These are phyloP conservation scores for Botrytis sinoallii DNA, from an alignment of 2,329 filamentous ascomycete genomes.

Conservation along the genomic window DNA sequence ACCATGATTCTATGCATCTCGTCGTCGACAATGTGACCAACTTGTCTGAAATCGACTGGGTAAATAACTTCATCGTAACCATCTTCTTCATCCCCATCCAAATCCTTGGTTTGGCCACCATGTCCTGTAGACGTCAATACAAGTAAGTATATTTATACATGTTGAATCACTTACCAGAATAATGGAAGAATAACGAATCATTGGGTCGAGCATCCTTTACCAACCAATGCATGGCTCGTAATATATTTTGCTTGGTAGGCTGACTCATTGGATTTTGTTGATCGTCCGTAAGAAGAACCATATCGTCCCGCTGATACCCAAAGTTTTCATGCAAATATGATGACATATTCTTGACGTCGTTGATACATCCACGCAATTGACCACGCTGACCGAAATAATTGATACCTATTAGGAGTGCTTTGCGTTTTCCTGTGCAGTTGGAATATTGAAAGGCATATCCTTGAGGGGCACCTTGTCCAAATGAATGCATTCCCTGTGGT, in stretches of 20 bases:
- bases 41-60: constrained; percentile 74
- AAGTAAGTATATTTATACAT: constrained; percentile 21
- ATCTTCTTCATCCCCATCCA: constrained; percentile 77
- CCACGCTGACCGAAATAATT: constrained; percentile 95
- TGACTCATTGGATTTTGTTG: constrained; percentile 97
- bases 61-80: constrained; percentile 84
- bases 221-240: constrained; percentile 96
- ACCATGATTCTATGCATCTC: constrained; percentile 82
- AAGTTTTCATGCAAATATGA: constrained; percentile 84
- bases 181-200: constrained; percentile 96
- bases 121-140: constrained; percentile 53
- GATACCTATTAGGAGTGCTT: constrained; percentile 89
- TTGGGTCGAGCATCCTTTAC: constrained; percentile 91
- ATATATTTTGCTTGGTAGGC: constrained; percentile 91
- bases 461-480: constrained; percentile 76
- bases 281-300: constrained; percentile 95
- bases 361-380: constrained; percentile 90
- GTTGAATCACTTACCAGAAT: constrained; percentile 64
- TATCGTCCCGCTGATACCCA: constrained; percentile 90
- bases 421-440: constrained; percentile 81
- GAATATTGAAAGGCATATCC: constrained; percentile 88
- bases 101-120: constrained; percentile 76
- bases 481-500: constrained; percentile 68
- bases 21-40: constrained; percentile 80
- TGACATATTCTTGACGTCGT: constrained; percentile 97